Evolutionary conservation across 257 asterid genomes (phyloP).

Genomic region (Knoxia roxburghii): DNA sequence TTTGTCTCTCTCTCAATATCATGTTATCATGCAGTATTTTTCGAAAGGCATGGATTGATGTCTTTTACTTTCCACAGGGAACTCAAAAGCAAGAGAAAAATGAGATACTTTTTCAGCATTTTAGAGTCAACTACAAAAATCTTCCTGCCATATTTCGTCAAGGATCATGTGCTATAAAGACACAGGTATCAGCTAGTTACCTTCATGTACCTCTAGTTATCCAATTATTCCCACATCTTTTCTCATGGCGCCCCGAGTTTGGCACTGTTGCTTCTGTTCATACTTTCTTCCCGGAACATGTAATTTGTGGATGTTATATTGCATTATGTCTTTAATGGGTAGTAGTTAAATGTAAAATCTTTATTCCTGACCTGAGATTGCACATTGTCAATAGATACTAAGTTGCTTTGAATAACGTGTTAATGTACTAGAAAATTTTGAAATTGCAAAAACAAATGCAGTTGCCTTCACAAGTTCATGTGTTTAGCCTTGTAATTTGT

Average conservation of each 20-base stretch:
- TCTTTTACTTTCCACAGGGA: conserved; percentile 34
- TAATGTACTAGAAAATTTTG: neutral
- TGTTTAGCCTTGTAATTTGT: neutral
- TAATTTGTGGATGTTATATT: neutral
- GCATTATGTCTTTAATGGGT: neutral
- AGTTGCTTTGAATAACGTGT: neutral
- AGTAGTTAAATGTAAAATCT: neutral
- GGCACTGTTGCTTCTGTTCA: neutral
- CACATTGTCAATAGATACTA: too few species aligned
- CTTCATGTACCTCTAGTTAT: conserved; percentile 6
- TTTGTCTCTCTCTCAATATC: too few species aligned
- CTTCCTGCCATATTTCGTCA: conserved; percentile 78
- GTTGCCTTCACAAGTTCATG: neutral
- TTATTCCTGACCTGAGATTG: neutral
- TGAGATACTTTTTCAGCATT: conserved; percentile 66
- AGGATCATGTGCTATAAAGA: conserved; percentile 73
- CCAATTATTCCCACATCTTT: neutral
- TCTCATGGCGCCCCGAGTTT: neutral
- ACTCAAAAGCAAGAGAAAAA: conserved; percentile 64
- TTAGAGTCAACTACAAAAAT: conserved; percentile 68
- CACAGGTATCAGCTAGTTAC: conserved; percentile 38
- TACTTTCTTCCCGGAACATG: neutral
- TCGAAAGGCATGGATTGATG: too few species aligned
- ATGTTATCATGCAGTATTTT: too few species aligned
- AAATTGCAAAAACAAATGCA: too few species aligned